Base-by-base conservation (phyloP, 139 green algal species). In the Deuterostichococcus epilithicus region DNA sequence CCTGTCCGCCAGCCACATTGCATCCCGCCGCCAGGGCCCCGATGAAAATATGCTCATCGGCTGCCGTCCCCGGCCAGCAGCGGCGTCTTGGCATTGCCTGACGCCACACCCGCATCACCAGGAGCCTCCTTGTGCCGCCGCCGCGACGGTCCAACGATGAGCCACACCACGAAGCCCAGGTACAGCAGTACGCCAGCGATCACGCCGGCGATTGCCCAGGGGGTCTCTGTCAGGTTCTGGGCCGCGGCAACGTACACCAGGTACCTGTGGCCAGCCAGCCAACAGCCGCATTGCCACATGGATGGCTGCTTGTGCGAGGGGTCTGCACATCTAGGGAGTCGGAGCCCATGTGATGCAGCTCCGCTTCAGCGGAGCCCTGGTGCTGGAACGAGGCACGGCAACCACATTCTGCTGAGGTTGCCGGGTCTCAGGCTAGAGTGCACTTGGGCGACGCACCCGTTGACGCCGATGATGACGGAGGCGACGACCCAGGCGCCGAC, bases 391-490 rank as follows among this genome's bases (percentile, higher is more conserved):
- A 2, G 30, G 30, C 35, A 72, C 33, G 71, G 4, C 23, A 76
- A 59, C n/a, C n/a, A n/a, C n/a, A n/a, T n/a, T n/a, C n/a, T n/a
- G n/a, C n/a, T n/a, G n/a, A n/a, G n/a, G n/a, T n/a, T n/a, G n/a
- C n/a, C n/a, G n/a, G n/a, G n/a, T n/a, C n/a, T n/a, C n/a, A n/a
- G n/a, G n/a, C n/a, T n/a, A n/a, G n/a, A n/a, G n/a, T n/a, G n/a
- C n/a, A n/a, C n/a, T n/a, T n/a, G n/a, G n/a, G n/a, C 37, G 3
- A 58, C 69, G 2, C 74, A 82, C 36, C 76, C 68, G 72, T 90
- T 90, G 36, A 87, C 69, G 34, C 74, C n/a, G 44, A 90, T 76
- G 13, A 90, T 76, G 0, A 70, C 25, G 8, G 76, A 44, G 0
- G 84, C 75, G 4, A 91, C 87, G 52, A 37, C 35, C 80, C 82